Evolutionary conservation across 176 grass and related monocot genomes (phyloP).

Genomic region (Urochloa ruziziensis): DNA sequence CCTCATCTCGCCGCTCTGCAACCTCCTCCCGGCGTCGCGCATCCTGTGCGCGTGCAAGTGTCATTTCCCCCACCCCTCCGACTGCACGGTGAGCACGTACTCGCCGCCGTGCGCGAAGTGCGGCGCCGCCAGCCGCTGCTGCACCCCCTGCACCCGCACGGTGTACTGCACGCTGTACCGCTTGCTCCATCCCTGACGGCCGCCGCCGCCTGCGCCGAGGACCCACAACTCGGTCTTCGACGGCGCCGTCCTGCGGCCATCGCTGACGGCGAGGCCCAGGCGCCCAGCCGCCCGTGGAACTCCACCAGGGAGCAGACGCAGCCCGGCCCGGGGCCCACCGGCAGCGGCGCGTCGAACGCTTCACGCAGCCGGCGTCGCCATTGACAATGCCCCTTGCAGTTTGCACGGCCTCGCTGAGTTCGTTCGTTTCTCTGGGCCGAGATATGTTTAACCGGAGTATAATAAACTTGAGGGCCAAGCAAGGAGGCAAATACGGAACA

Average conservation of each 20-base stretch:
- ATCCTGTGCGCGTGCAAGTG: background rate
- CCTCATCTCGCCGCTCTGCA: too few species aligned
- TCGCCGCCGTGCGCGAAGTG: background rate
- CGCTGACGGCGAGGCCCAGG: background rate
- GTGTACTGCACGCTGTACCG: background rate
- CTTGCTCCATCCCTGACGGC: background rate
- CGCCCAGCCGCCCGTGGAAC: background rate
- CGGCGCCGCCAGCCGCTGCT: background rate
- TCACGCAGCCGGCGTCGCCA: too few species aligned
- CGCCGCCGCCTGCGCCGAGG: background rate
- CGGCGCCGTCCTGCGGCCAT: background rate
- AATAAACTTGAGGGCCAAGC: too few species aligned
- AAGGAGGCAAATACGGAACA: too few species aligned
- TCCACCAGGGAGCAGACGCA: background rate
- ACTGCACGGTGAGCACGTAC: background rate
- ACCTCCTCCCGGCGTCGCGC: background rate
- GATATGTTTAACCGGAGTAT: too few species aligned
- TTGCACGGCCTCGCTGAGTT: too few species aligned
- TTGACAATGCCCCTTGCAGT: too few species aligned
- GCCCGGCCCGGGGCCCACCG: background rate
- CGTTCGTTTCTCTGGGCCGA: too few species aligned
- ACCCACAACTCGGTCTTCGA: background rate
- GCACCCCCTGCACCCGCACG: background rate
- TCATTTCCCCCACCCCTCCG: too few species aligned
- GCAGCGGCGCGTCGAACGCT: background rate